These are phyloP conservation scores for Cryptococcus sp. DNA, from an alignment of 1,284 basidiomycete species.

Conservation along the genomic window DNA sequence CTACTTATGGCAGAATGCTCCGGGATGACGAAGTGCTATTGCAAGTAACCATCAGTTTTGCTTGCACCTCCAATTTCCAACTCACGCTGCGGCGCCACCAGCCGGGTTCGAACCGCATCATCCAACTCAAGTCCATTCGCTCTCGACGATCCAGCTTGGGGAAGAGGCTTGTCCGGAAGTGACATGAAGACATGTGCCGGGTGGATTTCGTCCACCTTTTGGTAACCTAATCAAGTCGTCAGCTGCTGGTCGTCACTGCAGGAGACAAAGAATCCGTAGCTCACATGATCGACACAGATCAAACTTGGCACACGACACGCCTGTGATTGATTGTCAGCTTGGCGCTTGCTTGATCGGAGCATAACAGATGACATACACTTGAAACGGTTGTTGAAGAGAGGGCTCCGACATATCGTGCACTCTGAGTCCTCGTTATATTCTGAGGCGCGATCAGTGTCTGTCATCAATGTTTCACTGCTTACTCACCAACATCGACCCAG, in stretches of 20 bases:
- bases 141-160: conserved; percentile 22
- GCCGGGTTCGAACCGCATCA: background rate
- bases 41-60: background rate
- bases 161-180: conserved; percentile 61
- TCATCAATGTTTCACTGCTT: background rate
- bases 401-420: conserved; percentile 75
- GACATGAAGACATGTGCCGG: conserved; percentile 80
- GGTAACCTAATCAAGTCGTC: conserved; percentile 23
- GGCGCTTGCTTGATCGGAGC: background rate
- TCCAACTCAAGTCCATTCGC: background rate
- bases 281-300: conserved; percentile 79
- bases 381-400: conserved; percentile 67
- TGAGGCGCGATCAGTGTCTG: conserved; percentile 17
- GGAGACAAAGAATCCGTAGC: background rate
- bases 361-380: conserved; percentile 62
- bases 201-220: conserved; percentile 77
- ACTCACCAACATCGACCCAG: conserved; percentile 83
- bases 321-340: conserved; percentile 25
- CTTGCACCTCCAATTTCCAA: background rate
- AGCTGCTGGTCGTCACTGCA: background rate
- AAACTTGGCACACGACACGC: conserved; percentile 72
- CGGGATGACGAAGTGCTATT: conserved; percentile 46
- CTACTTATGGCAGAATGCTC: conserved; percentile 63
- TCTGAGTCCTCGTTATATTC: conserved; percentile 63
- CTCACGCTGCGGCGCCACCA: conserved; percentile 6